Base-by-base conservation (phyloP, 2,329 filamentous ascomycete genomes). In the Graphiopsis chlorocephala region DNA sequence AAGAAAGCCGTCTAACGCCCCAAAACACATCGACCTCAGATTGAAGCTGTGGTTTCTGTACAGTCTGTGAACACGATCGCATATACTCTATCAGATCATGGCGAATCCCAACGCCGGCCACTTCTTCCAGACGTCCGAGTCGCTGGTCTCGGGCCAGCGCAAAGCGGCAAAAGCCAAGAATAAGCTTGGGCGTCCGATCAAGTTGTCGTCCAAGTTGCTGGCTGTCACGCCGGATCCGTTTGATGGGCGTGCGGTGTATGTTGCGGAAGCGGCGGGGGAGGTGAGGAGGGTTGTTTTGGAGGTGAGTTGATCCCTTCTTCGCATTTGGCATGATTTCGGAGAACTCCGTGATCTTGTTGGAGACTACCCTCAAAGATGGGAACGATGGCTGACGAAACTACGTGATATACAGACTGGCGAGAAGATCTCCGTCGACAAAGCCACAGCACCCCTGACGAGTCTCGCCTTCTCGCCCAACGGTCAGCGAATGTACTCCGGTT, bases 61-160 rank as follows among this genome's bases (percentile, higher is more conserved):
- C 17, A 10, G 17, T n/a, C 15, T 20, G 7, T 42, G 10, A 17
- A n/a, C 6, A 8, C 6, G 17, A n/a, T n/a, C 35, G 5, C 35
- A 42, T 42, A 42, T 42, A 42, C 17, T 42, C 17, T n/a, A 8
- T 1, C 12, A 25, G 17, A 31, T 23, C n/a, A 62, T 62, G 59
- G 59, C 59, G 10, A 62, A 62, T 33, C 59, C 62, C 20, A 64
- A 64, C 56, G 62, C 62, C 42, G 62, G 56, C 20, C 56, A 95
- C 74, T 98, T 96, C 82, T 98, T 98, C 75, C 91, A 97, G 78
- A 96, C 93, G 31, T 90, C 93, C 66, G 80, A 85, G 53, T 80
- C 85, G 28, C 74, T 83, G 64, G 74, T 78, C 68, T 81, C 84
- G 70, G 80, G 80, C 66, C 78, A 80, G 65, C 80, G 93, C 68